Evolutionary conservation across 352 stramenopile genomes (phyloP).

Genomic region (Globisporangium iwayamae): DNA sequence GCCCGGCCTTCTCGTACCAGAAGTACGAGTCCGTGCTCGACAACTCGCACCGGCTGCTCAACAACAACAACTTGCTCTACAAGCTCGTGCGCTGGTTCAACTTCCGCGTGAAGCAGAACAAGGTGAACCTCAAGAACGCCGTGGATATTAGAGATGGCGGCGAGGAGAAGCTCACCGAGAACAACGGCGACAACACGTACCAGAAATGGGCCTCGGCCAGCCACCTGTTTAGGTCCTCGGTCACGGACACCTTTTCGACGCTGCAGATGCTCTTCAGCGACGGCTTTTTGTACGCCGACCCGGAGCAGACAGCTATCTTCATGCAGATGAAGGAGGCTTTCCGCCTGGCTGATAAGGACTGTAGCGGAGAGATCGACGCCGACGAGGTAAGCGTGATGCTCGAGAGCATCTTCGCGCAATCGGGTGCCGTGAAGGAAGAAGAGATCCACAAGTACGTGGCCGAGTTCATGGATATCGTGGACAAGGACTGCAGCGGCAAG

Average conservation of each 20-base stretch:
- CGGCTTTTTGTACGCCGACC: slow-evolving; percentile 69
- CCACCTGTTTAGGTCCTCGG: slow-evolving; percentile 42
- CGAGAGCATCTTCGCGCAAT: slow-evolving; percentile 74
- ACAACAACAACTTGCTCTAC: slow-evolving; percentile 81
- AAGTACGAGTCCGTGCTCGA: slow-evolving; percentile 76
- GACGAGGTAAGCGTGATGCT: slow-evolving; percentile 77
- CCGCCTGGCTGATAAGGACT: slow-evolving; percentile 71
- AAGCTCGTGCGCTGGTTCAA: slow-evolving; percentile 81
- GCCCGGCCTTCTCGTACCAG: slow-evolving; percentile 59
- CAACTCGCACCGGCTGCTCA: slow-evolving; percentile 56
- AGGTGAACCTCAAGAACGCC: slow-evolving; percentile 27
- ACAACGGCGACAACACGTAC: slow-evolving; percentile 25
- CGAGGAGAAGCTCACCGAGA: slow-evolving; percentile 16
- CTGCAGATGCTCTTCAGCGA: slow-evolving; percentile 72
- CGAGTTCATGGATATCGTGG: slow-evolving; percentile 73
- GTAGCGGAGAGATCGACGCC: slow-evolving; percentile 75
- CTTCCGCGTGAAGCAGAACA: slow-evolving; percentile 54
- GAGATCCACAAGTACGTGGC: slow-evolving; percentile 69
- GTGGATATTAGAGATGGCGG: slow-evolving; percentile 52
- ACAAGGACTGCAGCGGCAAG: slow-evolving; percentile 59
- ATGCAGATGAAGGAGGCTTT: slow-evolving; percentile 89
- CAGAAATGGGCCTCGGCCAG: slow-evolving; percentile 50
- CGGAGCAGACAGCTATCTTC: slow-evolving; percentile 78
- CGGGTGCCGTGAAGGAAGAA: slow-evolving; percentile 63
- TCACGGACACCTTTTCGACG: slow-evolving; percentile 69